Evolutionary conservation across 2,329 filamentous ascomycete genomes (phyloP).

Genomic region (Neodidymelliopsis sp.): DNA sequence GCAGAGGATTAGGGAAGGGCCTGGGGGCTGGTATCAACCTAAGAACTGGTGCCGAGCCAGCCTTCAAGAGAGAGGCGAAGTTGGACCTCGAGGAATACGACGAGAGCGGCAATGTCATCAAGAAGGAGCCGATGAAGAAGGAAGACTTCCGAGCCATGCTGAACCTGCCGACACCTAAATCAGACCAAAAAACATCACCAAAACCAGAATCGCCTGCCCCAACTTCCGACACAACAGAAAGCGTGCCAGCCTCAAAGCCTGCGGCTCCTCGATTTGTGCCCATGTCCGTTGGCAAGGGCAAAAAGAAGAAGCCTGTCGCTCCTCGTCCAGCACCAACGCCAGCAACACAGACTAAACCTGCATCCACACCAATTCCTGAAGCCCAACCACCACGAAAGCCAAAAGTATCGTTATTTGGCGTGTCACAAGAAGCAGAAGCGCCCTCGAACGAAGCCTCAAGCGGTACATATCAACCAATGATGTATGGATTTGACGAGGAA

Average conservation of each 20-base stretch:
- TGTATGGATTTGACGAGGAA: constrained; percentile 38
- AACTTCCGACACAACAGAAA: constrained; percentile 60
- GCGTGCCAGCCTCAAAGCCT: constrained; percentile 66
- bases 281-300: constrained; percentile 80
- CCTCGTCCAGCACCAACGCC: constrained; percentile 17
- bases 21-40: constrained; percentile 70
- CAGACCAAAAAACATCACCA: constrained; percentile 41
- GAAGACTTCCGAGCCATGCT: constrained; percentile 44
- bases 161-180: constrained; percentile 44
- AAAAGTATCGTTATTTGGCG: constrained; percentile 75
- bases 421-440: constrained; percentile 55
- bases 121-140: constrained; percentile 39
- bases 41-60: constrained; percentile 83
- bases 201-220: constrained; percentile 4
- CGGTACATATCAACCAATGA: constrained; percentile 50
- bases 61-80: constrained; percentile 72
- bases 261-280: constrained; percentile 88
- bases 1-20: constrained; percentile 45
- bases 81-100: constrained; percentile 44
- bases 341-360: constrained; percentile 2
- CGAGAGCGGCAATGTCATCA: constrained; percentile 44
- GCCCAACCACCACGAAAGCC: constrained; percentile 56
- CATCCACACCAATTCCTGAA: constrained; percentile 17
- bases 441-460: constrained; percentile 23
- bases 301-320: constrained; percentile 52